phyloP scores from a whole-genome alignment of 768 basidiomycete genomes.

The Russula abietina region DNA sequence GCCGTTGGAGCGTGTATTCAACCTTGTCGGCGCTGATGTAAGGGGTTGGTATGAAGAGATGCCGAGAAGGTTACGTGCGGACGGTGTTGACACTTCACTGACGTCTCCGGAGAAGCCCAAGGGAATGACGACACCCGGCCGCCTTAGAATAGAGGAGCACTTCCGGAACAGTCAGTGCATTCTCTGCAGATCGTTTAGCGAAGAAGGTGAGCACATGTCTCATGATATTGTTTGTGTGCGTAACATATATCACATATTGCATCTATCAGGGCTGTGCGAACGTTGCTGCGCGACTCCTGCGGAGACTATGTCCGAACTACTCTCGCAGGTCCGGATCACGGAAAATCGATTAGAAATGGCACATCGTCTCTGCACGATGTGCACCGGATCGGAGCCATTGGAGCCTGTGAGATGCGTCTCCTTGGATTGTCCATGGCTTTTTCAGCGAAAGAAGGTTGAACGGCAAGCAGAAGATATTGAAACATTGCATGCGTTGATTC shows the following conservation, averaged over 20 bases:
- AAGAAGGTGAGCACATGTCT: conserved; percentile 39
- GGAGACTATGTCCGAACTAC: conserved; percentile 33
- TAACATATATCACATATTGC: not conserved
- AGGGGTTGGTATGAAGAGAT: conserved; percentile 82
- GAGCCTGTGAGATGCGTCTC: conserved; percentile 40
- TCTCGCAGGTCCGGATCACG: conserved; percentile 32
- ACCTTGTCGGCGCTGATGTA: conserved; percentile 84
- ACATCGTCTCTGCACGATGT: conserved; percentile 38
- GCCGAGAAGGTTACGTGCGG: conserved; percentile 53
- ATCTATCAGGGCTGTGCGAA: conserved; percentile 34
- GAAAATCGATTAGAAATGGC: conserved; percentile 31
- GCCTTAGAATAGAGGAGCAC: conserved; percentile 64
- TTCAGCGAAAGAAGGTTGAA: conserved; percentile 32
- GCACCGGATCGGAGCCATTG: conserved; percentile 31
- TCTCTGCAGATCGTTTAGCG: conserved; percentile 53
- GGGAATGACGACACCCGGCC: conserved; percentile 33
- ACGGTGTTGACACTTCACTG: conserved; percentile 34
- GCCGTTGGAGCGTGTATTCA: conserved; percentile 86
- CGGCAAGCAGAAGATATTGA: conserved; percentile 22
- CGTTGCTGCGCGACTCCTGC: conserved; percentile 28
- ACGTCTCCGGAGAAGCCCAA: conserved; percentile 34
- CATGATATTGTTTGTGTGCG: not conserved
- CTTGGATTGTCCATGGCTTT: conserved; percentile 44
- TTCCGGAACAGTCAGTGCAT: conserved; percentile 67
- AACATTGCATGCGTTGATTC: conserved; percentile 14